Evolutionary conservation across 352 stramenopile species (phyloP).

Genomic region (Pythium chondricola): DNA sequence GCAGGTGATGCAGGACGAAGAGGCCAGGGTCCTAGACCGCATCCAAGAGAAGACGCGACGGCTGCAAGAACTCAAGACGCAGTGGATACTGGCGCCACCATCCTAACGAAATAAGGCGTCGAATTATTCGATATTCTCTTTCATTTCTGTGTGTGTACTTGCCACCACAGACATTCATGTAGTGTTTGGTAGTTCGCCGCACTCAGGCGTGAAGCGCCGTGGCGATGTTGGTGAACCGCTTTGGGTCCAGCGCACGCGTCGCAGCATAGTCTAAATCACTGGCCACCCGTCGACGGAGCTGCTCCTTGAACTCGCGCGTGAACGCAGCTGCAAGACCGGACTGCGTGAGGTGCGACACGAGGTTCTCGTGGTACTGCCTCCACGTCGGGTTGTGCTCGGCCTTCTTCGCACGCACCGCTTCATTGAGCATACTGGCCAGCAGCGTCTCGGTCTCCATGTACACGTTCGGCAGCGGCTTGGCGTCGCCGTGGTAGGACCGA

Average conservation of each 20-base stretch:
- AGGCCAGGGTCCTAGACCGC: conserved; percentile 25
- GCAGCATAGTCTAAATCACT: conserved; percentile 55
- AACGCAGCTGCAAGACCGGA: conserved; percentile 45
- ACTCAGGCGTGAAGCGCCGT: conserved; percentile 21
- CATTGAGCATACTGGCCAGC: conserved; percentile 53
- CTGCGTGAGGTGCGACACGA: conserved; percentile 44
- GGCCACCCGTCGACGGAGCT: conserved; percentile 41
- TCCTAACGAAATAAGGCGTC: no score
- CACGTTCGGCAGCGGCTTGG: conserved; percentile 45
- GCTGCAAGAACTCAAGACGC: conserved; percentile 8
- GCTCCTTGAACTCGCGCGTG: conserved; percentile 53
- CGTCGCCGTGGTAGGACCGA: conserved; percentile 49
- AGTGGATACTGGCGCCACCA: no score
- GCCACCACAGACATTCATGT: no score
- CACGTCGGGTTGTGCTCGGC: conserved; percentile 53
- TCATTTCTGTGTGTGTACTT: no score
- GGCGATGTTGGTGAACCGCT: conserved; percentile 53
- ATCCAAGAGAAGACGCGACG: conserved; percentile 34
- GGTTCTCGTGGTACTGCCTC: conserved; percentile 40
- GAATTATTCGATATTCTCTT: no score
- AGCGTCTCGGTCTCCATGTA: conserved; percentile 59
- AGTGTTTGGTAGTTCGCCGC: no score
- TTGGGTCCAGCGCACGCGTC: conserved; percentile 12
- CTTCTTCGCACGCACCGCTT: conserved; percentile 50
- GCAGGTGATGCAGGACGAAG: conserved; percentile 28